Conservation (phyloP, 306 rosid genomes). For the Malus asiatica region DNA sequence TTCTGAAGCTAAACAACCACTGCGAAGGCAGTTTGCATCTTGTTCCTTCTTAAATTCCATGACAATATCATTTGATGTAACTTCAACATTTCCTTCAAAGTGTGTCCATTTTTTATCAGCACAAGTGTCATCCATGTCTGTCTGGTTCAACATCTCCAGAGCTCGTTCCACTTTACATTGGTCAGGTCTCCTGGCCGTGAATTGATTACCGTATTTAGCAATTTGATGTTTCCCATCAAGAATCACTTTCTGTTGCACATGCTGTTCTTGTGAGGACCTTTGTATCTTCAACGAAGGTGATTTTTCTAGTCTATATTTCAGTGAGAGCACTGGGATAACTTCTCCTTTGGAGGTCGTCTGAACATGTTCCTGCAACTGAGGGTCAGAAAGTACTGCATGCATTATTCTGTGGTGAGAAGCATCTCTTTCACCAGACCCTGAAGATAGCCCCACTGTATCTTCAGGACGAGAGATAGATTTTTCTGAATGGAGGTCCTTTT, state of each 20-base stretch:
- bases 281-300: conserved; percentile 28
- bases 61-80: conserved; percentile 15
- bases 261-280: conserved; percentile 31
- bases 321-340: conserved; percentile 16
- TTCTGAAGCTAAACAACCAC: conserved; percentile 25
- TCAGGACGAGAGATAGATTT: conserved; percentile 27
- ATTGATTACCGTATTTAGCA: conserved; percentile 23
- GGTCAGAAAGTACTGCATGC: conserved; percentile 41
- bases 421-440: conserved; percentile 30
- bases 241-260: conserved; percentile 26
- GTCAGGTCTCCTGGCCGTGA: conserved; percentile 13
- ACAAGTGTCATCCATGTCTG: conserved; percentile 11
- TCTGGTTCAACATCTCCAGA: conserved; percentile 26
- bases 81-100: conserved; percentile 19
- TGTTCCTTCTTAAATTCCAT: conserved; percentile 19
- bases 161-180: conserved; percentile 16
- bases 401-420: conserved; percentile 32
- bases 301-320: conserved; percentile 22
- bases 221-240: conserved; percentile 15
- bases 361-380: conserved; percentile 41
- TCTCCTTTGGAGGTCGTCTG: conserved; percentile 26
- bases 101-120: conserved; percentile 16
- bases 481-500: conserved; percentile 33
- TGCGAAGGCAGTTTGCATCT: conserved; percentile 28
- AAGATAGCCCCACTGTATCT: conserved; percentile 16